Evolutionary conservation across 2,329 filamentous ascomycete species (phyloP), one percentile per base, ranked within the genome.

Genomic region (Trichophyton benhamiae): DNA sequence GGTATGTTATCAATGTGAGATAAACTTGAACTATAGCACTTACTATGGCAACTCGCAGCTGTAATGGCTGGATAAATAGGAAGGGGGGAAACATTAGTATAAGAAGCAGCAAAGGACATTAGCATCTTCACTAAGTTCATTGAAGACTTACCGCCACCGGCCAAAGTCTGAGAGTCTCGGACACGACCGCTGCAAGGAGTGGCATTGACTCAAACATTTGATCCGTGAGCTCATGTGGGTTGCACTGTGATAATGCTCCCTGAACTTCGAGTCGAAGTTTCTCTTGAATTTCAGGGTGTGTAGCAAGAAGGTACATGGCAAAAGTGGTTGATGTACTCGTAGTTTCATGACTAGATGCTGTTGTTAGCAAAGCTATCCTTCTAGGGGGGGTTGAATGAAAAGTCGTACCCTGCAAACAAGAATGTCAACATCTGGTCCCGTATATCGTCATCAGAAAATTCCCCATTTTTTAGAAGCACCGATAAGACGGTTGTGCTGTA

Each of bases 281-380:
- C 0, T 65, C 67, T 64, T 83, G 82, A 1, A 77, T 68, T 1
- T 77, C 72, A 0, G 79, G 80, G 64, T 83, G 66, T 22, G 75
- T 75, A 67, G 77, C 78, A 1, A 84, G 73, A 2, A 79, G 72
- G 67, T 82, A 83, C 38, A 79, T 74, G 9, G 80, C 77, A 80
- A 81, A 83, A 38, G 77, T 78, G 62, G 83, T 71, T 17, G 80
- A 76, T 13, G 74, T 76, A 42, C 81, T 79, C 6, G 81, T 83
- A 0, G 82, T 84, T 71, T 83, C 81, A 65, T 84, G 72, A 7
- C 72, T 74, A 55, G 33, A 3, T 1, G n/a, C 2, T 13, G 25
- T 13, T 69, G 33, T 70, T 63, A 42, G 78, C 48, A 53, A 58
- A 38, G 33, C 33, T 1, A 20, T 7, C 22, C 17, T 22, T 27